Percentiles rank a stretch among this genome's conserved stretches.
phyloP scores from a whole-genome alignment of 2,329 filamentous ascomycete species.

The Knoxdaviesia capensis region DNA sequence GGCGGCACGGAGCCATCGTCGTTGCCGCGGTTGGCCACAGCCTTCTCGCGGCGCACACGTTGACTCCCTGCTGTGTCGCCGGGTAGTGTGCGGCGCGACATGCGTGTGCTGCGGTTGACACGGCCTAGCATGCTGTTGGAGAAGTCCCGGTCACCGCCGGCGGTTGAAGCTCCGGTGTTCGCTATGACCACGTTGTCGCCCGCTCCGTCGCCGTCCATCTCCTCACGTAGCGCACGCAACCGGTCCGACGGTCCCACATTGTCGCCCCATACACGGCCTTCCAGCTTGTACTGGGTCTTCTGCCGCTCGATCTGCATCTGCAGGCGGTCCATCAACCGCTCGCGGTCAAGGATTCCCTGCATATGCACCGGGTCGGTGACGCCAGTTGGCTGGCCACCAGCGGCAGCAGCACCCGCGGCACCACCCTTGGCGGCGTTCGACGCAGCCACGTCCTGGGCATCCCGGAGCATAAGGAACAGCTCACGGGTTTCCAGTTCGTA shows the following conservation, averaged over 20 bases:
- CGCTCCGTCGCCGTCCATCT: constrained; percentile 54
- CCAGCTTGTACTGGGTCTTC: constrained; percentile 94
- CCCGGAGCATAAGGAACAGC: constrained; percentile 91
- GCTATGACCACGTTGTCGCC: constrained; percentile 25
- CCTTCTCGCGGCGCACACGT: constrained; percentile 4
- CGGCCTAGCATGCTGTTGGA: constrained; percentile 56
- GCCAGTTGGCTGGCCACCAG: constrained; percentile 26
- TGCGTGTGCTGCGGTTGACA: constrained; percentile 40
- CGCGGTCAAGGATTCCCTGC: constrained; percentile 84
- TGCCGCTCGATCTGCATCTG: constrained; percentile 92
- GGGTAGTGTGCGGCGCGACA: constrained; percentile 32
- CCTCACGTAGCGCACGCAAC: constrained; percentile 74
- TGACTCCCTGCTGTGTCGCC: no score
- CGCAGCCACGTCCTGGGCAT: constrained; percentile 89
- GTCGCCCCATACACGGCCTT: constrained; percentile 79
- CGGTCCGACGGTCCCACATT: constrained; percentile 72
- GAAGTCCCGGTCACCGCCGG: constrained; percentile 23
- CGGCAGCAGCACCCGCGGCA: constrained; percentile 9
- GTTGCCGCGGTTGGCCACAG: constrained; percentile 7
- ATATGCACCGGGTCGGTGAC: constrained; percentile 55
- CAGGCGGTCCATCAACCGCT: constrained; percentile 78
- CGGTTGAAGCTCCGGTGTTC: constrained; percentile 17
- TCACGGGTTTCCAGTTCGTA: constrained; percentile 94
- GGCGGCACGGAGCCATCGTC: constrained; percentile 8
- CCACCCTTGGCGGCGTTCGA: constrained; percentile 47